Evolutionary conservation across 2,329 filamentous ascomycete species (phyloP).

Genomic region (Escovopsis sp.): DNA sequence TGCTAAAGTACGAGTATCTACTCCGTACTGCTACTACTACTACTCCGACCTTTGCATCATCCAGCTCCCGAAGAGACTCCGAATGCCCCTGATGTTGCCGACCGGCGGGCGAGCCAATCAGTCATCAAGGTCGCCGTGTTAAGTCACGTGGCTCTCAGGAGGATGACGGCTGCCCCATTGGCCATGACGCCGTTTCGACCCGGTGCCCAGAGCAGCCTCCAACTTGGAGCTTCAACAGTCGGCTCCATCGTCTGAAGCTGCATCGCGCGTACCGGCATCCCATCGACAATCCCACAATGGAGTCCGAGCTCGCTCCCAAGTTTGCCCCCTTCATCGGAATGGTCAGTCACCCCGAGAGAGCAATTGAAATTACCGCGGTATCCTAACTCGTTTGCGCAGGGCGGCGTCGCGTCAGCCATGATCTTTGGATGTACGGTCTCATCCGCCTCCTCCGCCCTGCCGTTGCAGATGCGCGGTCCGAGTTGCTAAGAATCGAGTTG

Average conservation of each 20-base stretch:
- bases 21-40: background rate
- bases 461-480: conserved; percentile 1
- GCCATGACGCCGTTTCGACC: conserved; percentile 5
- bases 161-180: background rate
- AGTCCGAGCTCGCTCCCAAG: conserved; percentile 54
- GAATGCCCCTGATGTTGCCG: background rate
- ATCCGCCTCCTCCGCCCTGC: conserved; percentile 5
- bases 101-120: conserved; percentile 1
- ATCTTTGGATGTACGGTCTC: conserved; percentile 59
- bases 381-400: conserved; percentile 31
- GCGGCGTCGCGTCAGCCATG: conserved; percentile 69
- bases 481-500: conserved; percentile 5
- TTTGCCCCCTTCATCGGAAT: conserved; percentile 83
- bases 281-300: conserved; percentile 22
- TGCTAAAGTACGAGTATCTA: background rate
- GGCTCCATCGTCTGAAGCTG: background rate
- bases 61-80: conserved; percentile 1
- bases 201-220: conserved; percentile 3
- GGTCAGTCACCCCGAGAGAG: conserved; percentile 36
- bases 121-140: no score
- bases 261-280: no score
- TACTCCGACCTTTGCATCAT: background rate
- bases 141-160: conserved; percentile 1
- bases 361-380: conserved; percentile 2
- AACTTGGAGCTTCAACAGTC: conserved; percentile 1